Percentiles rank a stretch among this genome's conserved stretches.
Conservation (phyloP, 2,329 filamentous ascomycete species). For the Scolecobasidium constrictum region DNA sequence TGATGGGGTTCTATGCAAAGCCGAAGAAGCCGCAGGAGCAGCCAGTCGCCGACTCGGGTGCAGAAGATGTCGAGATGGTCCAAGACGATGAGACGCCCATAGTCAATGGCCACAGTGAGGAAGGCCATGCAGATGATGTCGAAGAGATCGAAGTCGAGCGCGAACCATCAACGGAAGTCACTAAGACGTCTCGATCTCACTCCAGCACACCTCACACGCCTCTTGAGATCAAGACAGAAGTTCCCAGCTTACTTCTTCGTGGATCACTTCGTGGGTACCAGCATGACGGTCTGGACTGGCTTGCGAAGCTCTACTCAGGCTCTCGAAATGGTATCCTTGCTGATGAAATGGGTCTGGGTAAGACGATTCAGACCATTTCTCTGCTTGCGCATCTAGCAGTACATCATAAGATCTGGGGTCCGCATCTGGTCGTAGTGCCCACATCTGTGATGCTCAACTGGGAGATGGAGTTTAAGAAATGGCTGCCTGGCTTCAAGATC, state of each 20-base stretch:
- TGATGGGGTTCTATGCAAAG: conserved; percentile 36
- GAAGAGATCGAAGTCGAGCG: conserved; percentile 21
- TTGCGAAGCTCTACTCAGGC: conserved; percentile 83
- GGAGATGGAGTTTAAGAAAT: conserved; percentile 99
- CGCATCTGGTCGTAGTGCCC: conserved; percentile 89
- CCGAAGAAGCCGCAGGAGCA: conserved; percentile 4
- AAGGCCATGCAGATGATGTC: conserved; percentile 20
- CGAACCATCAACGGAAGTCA: not conserved
- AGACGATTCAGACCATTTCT: conserved; percentile 96
- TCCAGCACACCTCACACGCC: conserved; percentile 7
- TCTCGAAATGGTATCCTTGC: conserved; percentile 93
- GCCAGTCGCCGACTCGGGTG: conserved; percentile 7
- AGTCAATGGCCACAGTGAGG: conserved; percentile 13
- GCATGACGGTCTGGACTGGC: conserved; percentile 93
- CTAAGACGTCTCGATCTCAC: not conserved
- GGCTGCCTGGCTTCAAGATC: conserved; percentile 95
- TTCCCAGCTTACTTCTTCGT: conserved; percentile 67
- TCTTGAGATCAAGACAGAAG: conserved; percentile 40
- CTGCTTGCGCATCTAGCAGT: conserved; percentile 87
- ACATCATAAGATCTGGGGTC: conserved; percentile 84
- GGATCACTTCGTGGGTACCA: conserved; percentile 92
- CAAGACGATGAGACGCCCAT: conserved; percentile 6
- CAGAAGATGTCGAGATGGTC: not conserved
- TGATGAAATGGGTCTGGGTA: conserved; percentile 97
- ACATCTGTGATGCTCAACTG: conserved; percentile 99